Percentiles rank a stretch among this genome's conserved stretches.
Conservation (phyloP, 2,329 filamentous ascomycete species). For the Diaporthe sp. region DNA sequence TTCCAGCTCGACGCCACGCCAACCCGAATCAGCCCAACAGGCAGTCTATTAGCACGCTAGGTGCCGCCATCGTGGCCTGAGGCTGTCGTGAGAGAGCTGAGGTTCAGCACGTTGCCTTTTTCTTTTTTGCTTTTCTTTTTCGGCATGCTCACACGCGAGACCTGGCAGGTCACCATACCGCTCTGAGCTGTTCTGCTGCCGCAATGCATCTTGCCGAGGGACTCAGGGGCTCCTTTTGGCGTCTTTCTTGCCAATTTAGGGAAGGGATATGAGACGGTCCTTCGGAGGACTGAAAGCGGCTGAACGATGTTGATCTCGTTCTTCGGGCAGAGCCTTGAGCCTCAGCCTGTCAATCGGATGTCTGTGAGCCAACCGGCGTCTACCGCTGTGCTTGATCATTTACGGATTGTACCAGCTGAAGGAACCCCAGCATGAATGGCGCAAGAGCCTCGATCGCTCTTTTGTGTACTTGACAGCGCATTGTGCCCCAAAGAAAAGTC, state of each 20-base stretch:
- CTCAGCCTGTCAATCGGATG: background rate
- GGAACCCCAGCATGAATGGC: background rate
- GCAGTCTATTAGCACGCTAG: conserved; percentile 30
- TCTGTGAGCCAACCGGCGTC: background rate
- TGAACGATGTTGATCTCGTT: background rate
- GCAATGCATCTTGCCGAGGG: background rate
- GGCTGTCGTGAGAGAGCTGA: background rate
- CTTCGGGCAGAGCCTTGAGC: background rate
- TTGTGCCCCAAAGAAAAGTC: background rate
- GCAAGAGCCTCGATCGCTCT: conserved; percentile 6
- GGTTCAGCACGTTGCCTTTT: background rate
- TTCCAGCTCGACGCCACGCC: conserved; percentile 29
- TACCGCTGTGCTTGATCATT: background rate
- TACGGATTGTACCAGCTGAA: background rate
- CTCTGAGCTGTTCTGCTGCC: background rate
- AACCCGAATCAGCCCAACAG: conserved; percentile 17
- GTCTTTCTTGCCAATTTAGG: background rate
- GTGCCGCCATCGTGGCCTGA: conserved; percentile 8
- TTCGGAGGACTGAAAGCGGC: conserved; percentile 13
- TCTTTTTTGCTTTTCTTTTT: background rate
- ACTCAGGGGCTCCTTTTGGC: background rate
- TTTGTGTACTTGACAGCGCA: background rate
- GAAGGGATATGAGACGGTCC: background rate
- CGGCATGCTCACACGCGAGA: conserved; percentile 17
- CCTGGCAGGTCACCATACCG: background rate